Conservation (phyloP, 768 basidiomycete species). For the Lentinula sp. region DNA sequence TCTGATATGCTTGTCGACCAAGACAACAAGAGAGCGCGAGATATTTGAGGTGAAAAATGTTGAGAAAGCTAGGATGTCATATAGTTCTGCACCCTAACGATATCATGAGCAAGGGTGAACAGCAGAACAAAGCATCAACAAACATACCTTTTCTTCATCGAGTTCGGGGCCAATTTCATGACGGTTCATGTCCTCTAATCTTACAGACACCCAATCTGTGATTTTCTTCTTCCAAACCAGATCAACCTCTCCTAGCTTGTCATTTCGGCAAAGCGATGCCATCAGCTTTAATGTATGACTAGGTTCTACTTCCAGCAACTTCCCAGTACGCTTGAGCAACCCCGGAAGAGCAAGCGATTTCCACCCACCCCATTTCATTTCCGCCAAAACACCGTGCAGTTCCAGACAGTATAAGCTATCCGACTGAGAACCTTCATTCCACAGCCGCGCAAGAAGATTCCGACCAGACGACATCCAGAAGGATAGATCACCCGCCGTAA, state of each 20-base stretch:
- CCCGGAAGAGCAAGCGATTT: conserved; percentile 58
- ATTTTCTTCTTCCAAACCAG: conserved; percentile 52
- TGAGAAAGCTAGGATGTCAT: conserved; percentile 49
- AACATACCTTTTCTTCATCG: conserved; percentile 31
- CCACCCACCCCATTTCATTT: conserved; percentile 65
- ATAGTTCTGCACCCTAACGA: conserved; percentile 42
- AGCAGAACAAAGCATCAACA: not conserved
- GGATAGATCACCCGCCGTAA: conserved; percentile 37
- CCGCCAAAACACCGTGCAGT: conserved; percentile 56
- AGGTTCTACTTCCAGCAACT: conserved; percentile 40
- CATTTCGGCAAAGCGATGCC: conserved; percentile 38
- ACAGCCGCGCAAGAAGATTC: conserved; percentile 47
- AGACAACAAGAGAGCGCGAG: conserved; percentile 32
- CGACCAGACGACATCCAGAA: conserved; percentile 51
- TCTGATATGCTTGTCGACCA: conserved; percentile 38
- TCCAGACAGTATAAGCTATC: conserved; percentile 38
- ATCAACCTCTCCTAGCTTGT: conserved; percentile 53
- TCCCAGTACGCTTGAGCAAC: conserved; percentile 45
- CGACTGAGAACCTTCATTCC: conserved; percentile 22
- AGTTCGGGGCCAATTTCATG: conserved; percentile 17
- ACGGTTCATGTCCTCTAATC: conserved; percentile 20
- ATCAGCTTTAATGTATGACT: conserved; percentile 40
- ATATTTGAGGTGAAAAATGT: conserved; percentile 41
- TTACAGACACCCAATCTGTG: conserved; percentile 44
- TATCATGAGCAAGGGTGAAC: not conserved